Percentiles rank a stretch among this genome's conserved stretches.
Conservation (phyloP, 345 rosid species). For the Eucalyptus grandis region DNA sequence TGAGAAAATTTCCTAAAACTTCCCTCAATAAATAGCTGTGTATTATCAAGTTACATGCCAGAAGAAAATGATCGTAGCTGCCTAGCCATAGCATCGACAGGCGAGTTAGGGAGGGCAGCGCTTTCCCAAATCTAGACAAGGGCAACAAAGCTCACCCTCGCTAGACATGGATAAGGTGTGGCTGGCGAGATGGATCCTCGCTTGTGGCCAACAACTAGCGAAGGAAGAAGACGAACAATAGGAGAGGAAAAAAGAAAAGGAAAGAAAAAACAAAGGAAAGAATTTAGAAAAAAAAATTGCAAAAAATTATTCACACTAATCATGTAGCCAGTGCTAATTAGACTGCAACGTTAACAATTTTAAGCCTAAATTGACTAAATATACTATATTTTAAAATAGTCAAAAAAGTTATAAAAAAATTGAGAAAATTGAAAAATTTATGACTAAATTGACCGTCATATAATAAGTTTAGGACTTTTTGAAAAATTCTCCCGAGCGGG, state of each 20-base stretch:
- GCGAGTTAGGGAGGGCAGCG: background rate
- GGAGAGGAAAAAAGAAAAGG: background rate
- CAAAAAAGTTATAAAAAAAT: background rate
- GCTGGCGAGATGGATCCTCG: background rate
- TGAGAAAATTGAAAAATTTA: background rate
- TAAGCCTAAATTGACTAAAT: background rate
- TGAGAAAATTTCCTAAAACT: background rate
- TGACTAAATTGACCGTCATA: rapidly evolving
- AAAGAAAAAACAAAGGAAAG: background rate
- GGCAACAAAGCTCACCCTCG: background rate
- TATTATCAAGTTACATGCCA: background rate
- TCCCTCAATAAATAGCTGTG: background rate
- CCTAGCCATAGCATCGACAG: background rate
- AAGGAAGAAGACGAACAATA: background rate
- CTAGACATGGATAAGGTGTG: background rate
- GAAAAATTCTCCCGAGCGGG: rapidly evolving
- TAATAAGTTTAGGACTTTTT: background rate
- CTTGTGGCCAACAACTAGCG: background rate
- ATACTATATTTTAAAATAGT: rapidly evolving
- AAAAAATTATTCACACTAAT: background rate
- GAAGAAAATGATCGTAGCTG: background rate
- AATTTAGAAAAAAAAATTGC: too few relatives aligned
- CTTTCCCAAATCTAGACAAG: background rate
- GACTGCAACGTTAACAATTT: rapidly evolving
- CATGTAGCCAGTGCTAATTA: rapidly evolving